Conservation (phyloP, 2,329 filamentous ascomycete species). For the Aspergillus sp. region DNA sequence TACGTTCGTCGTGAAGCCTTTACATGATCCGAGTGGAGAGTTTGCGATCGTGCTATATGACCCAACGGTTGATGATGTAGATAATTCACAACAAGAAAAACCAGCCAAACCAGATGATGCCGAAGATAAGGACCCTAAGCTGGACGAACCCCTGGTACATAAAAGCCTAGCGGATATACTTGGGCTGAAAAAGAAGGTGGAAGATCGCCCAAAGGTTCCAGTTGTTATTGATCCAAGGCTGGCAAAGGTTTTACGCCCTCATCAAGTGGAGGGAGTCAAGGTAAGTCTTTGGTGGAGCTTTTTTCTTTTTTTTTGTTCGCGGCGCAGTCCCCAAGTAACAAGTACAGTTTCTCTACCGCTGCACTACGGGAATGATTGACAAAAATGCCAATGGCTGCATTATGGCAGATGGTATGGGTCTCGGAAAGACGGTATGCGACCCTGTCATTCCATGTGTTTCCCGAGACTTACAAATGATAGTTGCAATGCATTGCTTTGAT, state of each 20-base stretch:
- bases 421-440: constrained; percentile 74
- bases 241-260: constrained; percentile 85
- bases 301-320: background rate
- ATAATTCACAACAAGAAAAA: constrained; percentile 68
- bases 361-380: constrained; percentile 93
- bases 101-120: constrained; percentile 49
- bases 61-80: constrained; percentile 86
- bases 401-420: constrained; percentile 99
- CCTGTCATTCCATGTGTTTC: background rate
- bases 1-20: constrained; percentile 79
- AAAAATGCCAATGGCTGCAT: constrained; percentile 94
- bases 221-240: constrained; percentile 93
- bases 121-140: constrained; percentile 51
- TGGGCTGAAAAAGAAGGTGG: constrained; percentile 89
- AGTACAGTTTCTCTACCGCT: constrained; percentile 78
- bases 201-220: constrained; percentile 81
- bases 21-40: constrained; percentile 93
- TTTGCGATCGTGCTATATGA: constrained; percentile 97
- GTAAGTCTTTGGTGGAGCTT: constrained; percentile 25
- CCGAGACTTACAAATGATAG: constrained; percentile 28
- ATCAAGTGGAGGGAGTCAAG: constrained; percentile 97
- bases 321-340: background rate
- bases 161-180: constrained; percentile 95
- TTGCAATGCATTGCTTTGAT: constrained; percentile 94
- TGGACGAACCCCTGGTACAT: constrained; percentile 82